Percentiles rank a stretch among this genome's conserved stretches.
Conservation (phyloP, 306 rosid species). For the Gillenia trifoliata region DNA sequence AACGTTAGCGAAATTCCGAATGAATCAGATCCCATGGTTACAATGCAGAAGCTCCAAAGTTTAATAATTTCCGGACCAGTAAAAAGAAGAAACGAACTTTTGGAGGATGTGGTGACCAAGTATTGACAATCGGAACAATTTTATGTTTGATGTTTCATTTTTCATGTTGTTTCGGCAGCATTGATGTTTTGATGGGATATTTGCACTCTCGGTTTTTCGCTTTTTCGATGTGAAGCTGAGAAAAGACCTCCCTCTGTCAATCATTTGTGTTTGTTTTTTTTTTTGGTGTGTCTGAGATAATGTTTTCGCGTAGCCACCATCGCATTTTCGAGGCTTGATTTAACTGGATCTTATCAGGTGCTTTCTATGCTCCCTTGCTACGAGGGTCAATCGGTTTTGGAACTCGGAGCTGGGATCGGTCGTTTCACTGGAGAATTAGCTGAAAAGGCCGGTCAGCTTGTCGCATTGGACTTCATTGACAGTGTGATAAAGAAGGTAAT, state of each 20-base stretch:
- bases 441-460: conserved; percentile 68
- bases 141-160: background rate
- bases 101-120: background rate
- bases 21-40: background rate
- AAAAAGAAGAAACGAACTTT: background rate
- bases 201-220: background rate
- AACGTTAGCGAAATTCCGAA: background rate
- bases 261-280: background rate
- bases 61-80: background rate
- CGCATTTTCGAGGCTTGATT: background rate
- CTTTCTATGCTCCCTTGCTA: conserved; percentile 65
- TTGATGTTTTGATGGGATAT: background rate
- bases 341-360: conserved; percentile 37
- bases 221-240: background rate
- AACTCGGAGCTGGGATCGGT: conserved; percentile 97
- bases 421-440: conserved; percentile 90
- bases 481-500: conserved; percentile 80
- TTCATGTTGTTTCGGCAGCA: background rate
- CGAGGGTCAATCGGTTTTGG: conserved; percentile 80
- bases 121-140: background rate
- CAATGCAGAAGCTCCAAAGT: background rate
- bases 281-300: background rate
- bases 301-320: background rate
- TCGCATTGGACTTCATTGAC: conserved; percentile 88
- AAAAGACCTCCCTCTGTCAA: background rate